Percentiles rank a stretch among this genome's conserved stretches.
Evolutionary conservation across 805 yeast genomes (phyloP).

Genomic region (Kuraishia piskuri): DNA sequence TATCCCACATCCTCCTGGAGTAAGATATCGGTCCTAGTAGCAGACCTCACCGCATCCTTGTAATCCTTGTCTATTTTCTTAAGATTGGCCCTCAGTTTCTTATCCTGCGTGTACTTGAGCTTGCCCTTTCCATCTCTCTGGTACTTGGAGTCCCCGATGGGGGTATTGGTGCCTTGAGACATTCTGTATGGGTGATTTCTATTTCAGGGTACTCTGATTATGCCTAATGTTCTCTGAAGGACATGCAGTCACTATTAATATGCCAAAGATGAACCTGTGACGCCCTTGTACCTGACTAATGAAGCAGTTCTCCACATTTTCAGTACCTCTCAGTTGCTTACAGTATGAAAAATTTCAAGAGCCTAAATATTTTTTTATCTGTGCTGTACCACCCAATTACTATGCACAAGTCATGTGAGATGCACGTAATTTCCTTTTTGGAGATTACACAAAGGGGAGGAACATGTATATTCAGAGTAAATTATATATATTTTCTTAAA

Average conservation of each 20-base stretch:
- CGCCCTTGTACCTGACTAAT: background rate
- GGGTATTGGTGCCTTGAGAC: background rate
- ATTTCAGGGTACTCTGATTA: background rate
- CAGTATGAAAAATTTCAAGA: background rate
- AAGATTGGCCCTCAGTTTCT: constrained; percentile 55
- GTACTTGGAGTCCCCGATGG: background rate
- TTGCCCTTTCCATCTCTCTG: background rate
- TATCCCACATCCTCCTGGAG: constrained; percentile 80
- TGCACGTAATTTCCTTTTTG: background rate
- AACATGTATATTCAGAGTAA: no score
- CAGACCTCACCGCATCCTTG: constrained; percentile 70
- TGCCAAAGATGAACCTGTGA: no score
- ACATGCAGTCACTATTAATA: no score
- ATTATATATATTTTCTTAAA: no score
- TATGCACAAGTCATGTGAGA: background rate
- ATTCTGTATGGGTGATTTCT: background rate
- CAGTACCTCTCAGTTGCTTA: background rate
- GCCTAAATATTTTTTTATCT: background rate
- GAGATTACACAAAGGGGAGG: background rate
- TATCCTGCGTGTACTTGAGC: constrained; percentile 36
- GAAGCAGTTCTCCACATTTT: background rate
- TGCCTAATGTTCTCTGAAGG: no score
- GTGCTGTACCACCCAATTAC: background rate
- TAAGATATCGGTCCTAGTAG: constrained; percentile 80
- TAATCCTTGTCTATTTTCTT: constrained; percentile 63